phyloP scores from a whole-genome alignment of 225 moss, liverwort and hornwort genomes.

The Bryum argenteum region DNA sequence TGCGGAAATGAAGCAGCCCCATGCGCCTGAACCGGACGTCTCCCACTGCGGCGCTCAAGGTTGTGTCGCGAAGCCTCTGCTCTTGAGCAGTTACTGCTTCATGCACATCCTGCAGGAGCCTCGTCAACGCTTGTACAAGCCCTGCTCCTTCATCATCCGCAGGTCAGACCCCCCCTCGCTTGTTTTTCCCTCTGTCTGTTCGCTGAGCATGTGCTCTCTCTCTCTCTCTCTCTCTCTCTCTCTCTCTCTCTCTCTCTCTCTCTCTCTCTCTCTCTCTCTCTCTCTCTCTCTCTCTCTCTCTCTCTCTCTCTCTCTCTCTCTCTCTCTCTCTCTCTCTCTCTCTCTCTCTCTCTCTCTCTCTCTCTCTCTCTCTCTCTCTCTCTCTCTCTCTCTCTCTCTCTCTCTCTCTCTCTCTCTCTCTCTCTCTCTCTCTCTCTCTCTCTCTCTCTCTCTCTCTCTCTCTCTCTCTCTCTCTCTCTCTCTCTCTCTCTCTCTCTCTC shows the following conservation, averaged over 20 bases:
- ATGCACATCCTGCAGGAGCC: constrained; percentile 85
- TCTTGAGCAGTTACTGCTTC: constrained; percentile 87
- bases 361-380: neutral
- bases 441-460: neutral
- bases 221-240: neutral
- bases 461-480: neutral
- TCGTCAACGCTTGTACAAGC: constrained; percentile 92
- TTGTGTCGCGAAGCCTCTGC: constrained; percentile 75
- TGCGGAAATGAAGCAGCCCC: constrained; percentile 69
- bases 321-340: neutral
- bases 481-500: neutral
- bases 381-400: neutral
- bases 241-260: neutral
- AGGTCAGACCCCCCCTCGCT: constrained; percentile 42
- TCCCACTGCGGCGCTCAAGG: constrained; percentile 83
- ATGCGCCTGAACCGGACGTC: constrained; percentile 65
- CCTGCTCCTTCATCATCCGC: constrained; percentile 80
- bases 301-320: neutral
- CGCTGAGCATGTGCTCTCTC: neutral
- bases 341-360: neutral
- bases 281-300: neutral
- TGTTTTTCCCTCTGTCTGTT: neutral
- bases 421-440: neutral
- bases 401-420: neutral
- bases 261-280: neutral